These are phyloP conservation scores for Capronia epimyces DNA, from an alignment of 2,329 filamentous ascomycete genomes.

Conservation along the genomic window DNA sequence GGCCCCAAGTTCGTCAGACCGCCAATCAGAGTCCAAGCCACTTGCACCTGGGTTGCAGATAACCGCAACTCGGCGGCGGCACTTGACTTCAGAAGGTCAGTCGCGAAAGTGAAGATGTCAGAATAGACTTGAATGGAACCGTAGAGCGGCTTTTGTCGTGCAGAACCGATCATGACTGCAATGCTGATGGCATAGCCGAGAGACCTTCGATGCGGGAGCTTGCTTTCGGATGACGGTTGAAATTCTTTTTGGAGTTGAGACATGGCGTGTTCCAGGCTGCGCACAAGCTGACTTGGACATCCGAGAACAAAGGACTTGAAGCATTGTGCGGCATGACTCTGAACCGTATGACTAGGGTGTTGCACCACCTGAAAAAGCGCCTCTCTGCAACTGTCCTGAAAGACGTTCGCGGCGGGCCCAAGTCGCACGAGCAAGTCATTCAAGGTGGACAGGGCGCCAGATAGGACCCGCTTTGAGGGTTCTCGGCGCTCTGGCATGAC, in stretches of 20 bases:
- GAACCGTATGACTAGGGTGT: slow-evolving; percentile 93
- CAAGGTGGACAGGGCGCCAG: slow-evolving; percentile 71
- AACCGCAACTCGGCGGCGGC: slow-evolving; percentile 83
- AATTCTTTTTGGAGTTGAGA: slow-evolving; percentile 88
- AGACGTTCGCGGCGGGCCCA: slow-evolving; percentile 71
- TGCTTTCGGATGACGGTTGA: slow-evolving; percentile 45
- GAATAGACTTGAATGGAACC: slow-evolving; percentile 95
- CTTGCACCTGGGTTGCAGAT: slow-evolving; percentile 91
- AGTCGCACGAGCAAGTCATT: slow-evolving; percentile 71
- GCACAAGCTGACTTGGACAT: slow-evolving; percentile 84
- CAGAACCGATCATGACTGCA: slow-evolving; percentile 84
- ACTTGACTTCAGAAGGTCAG: slow-evolving; percentile 84
- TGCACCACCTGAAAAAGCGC: slow-evolving; percentile 83
- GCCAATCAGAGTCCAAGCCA: slow-evolving; percentile 95
- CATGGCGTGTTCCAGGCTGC: slow-evolving; percentile 91
- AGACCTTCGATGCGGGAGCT: slow-evolving; percentile 72
- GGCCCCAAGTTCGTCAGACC: slow-evolving; percentile 94
- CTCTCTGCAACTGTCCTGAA: slow-evolving; percentile 81
- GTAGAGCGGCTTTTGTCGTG: slow-evolving; percentile 79
- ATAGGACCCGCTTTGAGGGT: slow-evolving; percentile 79
- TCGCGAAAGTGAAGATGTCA: slow-evolving; percentile 83
- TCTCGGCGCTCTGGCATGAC: slow-evolving; percentile 79
- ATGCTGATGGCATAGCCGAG: slow-evolving; percentile 88
- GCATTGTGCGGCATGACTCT: slow-evolving; percentile 81
- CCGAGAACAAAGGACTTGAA: slow-evolving; percentile 81